Evolutionary conservation across 768 basidiomycete genomes (phyloP), one percentile per base, ranked within the genome.

Genomic region (Kwoniella dejecticola): DNA sequence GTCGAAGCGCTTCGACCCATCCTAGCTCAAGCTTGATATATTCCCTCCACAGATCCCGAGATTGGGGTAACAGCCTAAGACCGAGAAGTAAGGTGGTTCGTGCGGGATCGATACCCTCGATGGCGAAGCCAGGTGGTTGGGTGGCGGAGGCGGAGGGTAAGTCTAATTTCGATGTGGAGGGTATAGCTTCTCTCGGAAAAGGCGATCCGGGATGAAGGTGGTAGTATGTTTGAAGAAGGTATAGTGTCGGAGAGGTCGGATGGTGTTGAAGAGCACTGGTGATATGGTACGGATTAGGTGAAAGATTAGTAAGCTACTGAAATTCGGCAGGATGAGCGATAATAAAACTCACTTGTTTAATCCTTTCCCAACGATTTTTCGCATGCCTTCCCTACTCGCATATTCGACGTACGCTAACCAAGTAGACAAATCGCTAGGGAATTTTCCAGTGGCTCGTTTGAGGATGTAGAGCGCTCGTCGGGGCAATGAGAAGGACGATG

Each of bases 351-450:
- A 90, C 89, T 89, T 86, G 29, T 90, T 93, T 19, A 88, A 86
- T 47, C 93, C 87, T 38, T 89, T 83, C 3, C 89, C 88, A 2
- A 91, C 89, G 21, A 95, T 82, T 44, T 89, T 85, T 15, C 85
- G 82, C 45, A 92, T 91, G 0, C 86, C 86, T 73, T 91, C 87
- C 46, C 85, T 83, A 77, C 90, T 88, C 0, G 91, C 92, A 21
- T 91, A 83, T 59, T 90, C 83, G 48, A 94, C 86, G 74, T 95
- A 96, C 66, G 93, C 88, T 48, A 89, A 81, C 93, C 93, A 97
- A 8, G 94, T 83, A 3, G 83, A 86, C 4, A 95, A 83, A 75
- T 97, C 93, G 10, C 84, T 84, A 70, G 90, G 91, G 84, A 97
- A 96, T 72, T 88, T 89, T 75, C 85, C 87, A 21, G 93, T 82